phyloP scores from a whole-genome alignment of 1,284 basidiomycete species.

The Inonotus obliquus region DNA sequence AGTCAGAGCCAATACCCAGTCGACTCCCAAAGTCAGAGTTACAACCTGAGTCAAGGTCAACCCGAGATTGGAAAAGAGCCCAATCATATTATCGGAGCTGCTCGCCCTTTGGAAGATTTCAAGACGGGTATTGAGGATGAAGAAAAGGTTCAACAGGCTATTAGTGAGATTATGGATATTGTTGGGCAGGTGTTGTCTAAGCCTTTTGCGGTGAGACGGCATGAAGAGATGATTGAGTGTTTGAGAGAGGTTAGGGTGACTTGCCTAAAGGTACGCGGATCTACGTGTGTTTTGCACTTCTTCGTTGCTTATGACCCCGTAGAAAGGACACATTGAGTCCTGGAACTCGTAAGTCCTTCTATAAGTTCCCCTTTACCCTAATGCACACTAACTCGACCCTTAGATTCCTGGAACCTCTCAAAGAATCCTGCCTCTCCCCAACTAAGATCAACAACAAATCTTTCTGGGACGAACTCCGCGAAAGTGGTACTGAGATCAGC shows the following conservation, averaged over 20 bases:
- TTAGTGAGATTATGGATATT: conserved; percentile 69
- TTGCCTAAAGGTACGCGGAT: conserved; percentile 50
- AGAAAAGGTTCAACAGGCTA: conserved; percentile 77
- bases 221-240: conserved; percentile 68
- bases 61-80: conserved; percentile 40
- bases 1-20: too few species aligned
- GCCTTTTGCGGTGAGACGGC: conserved; percentile 65
- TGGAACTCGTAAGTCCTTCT: conserved; percentile 61
- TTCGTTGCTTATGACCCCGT: neutral
- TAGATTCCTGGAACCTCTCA: conserved; percentile 50
- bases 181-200: conserved; percentile 64
- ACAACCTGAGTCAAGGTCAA: conserved; percentile 21
- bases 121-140: conserved; percentile 60
- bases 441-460: conserved; percentile 50
- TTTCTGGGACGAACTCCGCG: conserved; percentile 59
- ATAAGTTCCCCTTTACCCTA: neutral
- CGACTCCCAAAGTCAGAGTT: conserved; percentile 31
- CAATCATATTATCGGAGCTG: conserved; percentile 68
- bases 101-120: conserved; percentile 75
- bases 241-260: conserved; percentile 61
- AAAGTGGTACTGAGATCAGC: conserved; percentile 48
- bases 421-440: conserved; percentile 42
- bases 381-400: neutral
- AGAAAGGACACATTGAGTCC: conserved; percentile 75
- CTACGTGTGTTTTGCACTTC: neutral